A percentile compares a stretch with the other conserved stretches of the same genome.
phyloP scores from a whole-genome alignment of 495 filamentous ascomycete species.

The Astrothelium macrocarpum region DNA sequence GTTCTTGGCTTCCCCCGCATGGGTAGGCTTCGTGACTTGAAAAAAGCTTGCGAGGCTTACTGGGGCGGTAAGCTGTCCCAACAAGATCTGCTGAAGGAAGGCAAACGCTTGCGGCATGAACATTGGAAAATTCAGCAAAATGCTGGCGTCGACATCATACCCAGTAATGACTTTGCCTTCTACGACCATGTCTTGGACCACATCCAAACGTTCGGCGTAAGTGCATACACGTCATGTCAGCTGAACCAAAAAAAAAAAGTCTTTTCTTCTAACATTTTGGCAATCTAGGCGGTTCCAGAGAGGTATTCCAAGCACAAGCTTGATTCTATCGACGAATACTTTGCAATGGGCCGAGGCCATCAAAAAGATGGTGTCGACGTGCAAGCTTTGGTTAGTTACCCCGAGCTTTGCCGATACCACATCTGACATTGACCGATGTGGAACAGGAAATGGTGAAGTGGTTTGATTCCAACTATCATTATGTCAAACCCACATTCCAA shows the following conservation, averaged over 20 bases:
- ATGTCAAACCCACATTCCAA: constrained; percentile 96
- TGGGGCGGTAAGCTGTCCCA: constrained; percentile 91
- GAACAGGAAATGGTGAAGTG: constrained; percentile 95
- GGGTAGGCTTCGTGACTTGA: constrained; percentile 95
- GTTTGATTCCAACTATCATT: constrained; percentile 99
- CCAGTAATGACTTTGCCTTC: constrained; percentile 98
- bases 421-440: not conserved
- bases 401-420: not conserved
- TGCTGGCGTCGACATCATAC: constrained; percentile 91
- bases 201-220: constrained; percentile 94
- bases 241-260: too few relatives aligned
- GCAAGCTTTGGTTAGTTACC: constrained; percentile 51
- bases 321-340: constrained; percentile 86
- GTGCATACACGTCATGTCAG: constrained; percentile 27
- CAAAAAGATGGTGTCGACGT: constrained; percentile 91
- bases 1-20: constrained; percentile 86
- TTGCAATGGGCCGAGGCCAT: constrained; percentile 97
- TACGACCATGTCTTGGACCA: constrained; percentile 98
- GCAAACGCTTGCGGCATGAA: constrained; percentile 85
- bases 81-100: constrained; percentile 79
- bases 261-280: not conserved
- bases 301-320: constrained; percentile 81
- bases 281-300: constrained; percentile 66
- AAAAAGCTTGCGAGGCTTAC: constrained; percentile 98
- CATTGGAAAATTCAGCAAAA: constrained; percentile 99